phyloP scores from a whole-genome alignment of 306 rosid genomes.

The Bauhinia variegata region DNA sequence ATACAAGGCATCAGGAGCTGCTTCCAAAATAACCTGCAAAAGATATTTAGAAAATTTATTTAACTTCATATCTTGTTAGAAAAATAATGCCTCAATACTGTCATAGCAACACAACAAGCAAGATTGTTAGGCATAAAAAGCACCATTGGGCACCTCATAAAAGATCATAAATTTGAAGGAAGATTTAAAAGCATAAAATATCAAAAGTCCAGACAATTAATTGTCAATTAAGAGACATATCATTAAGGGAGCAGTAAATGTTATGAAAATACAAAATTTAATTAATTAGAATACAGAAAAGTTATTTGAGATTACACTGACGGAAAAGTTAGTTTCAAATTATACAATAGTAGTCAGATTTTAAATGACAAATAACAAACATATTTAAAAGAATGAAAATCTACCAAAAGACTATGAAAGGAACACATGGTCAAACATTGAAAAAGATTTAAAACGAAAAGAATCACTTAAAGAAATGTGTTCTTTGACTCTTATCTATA shows the following conservation, averaged over 20 bases:
- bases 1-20: slow-evolving; percentile 79
- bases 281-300: neutral
- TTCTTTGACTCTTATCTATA: slow-evolving; percentile 2
- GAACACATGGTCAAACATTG: slow-evolving; percentile 1
- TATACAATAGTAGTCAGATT: slow-evolving; percentile 14
- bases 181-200: slow-evolving; percentile 28
- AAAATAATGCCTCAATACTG: slow-evolving; percentile 18
- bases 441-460: neutral
- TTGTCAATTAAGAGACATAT: slow-evolving; percentile 4
- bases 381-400: too few species aligned
- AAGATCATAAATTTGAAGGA: neutral
- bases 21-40: slow-evolving; percentile 92
- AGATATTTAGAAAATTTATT: slow-evolving; percentile 17
- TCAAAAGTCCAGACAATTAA: slow-evolving; percentile 26
- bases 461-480: slow-evolving; percentile 17
- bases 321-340: slow-evolving; percentile 27
- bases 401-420: slow-evolving; percentile 12
- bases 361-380: neutral
- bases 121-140: slow-evolving; percentile 15
- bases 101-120: slow-evolving; percentile 5
- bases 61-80: slow-evolving; percentile 18
- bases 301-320: slow-evolving; percentile 15
- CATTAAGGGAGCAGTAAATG: slow-evolving; percentile 3
- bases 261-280: slow-evolving; percentile 4
- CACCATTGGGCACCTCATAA: slow-evolving; percentile 17